Conservation (phyloP, 2,329 filamentous ascomycete genomes). For the Colletotrichum paranaense region DNA sequence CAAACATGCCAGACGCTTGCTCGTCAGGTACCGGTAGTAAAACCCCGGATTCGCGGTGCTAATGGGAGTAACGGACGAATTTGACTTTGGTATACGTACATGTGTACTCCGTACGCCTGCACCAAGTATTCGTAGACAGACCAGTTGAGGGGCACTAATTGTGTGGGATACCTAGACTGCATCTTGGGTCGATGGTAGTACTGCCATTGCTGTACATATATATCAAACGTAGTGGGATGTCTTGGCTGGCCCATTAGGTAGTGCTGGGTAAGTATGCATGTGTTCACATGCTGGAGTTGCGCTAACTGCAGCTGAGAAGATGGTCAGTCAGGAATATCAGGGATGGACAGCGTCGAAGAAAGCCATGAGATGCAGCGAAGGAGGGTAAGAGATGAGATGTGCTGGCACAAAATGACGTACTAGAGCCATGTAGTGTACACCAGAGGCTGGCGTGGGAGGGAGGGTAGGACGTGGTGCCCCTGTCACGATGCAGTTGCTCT, state of each 20-base stretch:
- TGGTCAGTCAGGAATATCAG: not conserved
- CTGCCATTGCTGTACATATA: not conserved
- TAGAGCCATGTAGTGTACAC: not conserved
- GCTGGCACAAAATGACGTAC: conserved; percentile 34
- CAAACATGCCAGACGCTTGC: not conserved
- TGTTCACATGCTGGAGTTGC: not conserved
- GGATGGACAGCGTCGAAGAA: not conserved
- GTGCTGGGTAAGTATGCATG: not conserved
- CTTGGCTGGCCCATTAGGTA: not conserved
- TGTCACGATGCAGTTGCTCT: conserved; percentile 9
- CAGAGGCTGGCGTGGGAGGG: not conserved
- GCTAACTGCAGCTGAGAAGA: not conserved
- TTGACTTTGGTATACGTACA: not conserved
- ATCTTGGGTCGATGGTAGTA: not conserved
- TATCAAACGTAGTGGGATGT: not conserved
- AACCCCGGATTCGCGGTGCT: not conserved
- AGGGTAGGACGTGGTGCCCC: conserved; percentile 15
- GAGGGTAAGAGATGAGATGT: conserved; percentile 27
- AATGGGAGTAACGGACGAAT: not conserved
- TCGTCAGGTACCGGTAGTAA: not conserved
- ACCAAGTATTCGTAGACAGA: not conserved
- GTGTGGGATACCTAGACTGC: not conserved
- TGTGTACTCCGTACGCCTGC: not conserved
- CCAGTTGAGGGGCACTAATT: not conserved
- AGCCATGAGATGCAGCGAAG: conserved; percentile 21